These are phyloP conservation scores for Lagenidium sp. DNA, from an alignment of 352 stramenopile species.

Conservation along the genomic window DNA sequence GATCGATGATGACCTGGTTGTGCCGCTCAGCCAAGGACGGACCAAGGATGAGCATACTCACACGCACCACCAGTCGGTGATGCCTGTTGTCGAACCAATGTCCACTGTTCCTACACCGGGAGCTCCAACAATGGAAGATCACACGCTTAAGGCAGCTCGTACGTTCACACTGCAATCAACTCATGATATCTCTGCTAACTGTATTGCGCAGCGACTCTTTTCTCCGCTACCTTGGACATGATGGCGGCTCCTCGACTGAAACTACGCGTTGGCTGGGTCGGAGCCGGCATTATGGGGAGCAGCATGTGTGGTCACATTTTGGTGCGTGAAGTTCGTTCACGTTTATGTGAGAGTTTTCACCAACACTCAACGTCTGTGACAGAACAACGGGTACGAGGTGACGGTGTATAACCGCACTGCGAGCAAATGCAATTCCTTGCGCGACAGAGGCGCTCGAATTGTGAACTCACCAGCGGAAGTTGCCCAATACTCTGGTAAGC, in stretches of 20 bases:
- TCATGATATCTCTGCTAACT: too few species aligned
- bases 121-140: conserved; percentile 37
- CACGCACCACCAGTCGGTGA: conserved; percentile 1
- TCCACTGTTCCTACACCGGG: conserved; percentile 12
- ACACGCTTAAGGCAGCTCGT: conserved; percentile 24
- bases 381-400: conserved; percentile 79
- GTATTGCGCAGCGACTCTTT: conserved; percentile 47
- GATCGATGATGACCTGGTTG: conserved; percentile 71
- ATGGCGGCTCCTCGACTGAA: conserved; percentile 49
- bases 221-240: conserved; percentile 44
- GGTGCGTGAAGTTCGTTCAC: too few species aligned
- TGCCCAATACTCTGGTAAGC: conserved; percentile 52
- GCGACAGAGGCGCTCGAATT: conserved; percentile 69
- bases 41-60: conserved; percentile 35
- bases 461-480: conserved; percentile 71
- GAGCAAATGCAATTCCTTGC: conserved; percentile 69
- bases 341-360: too few species aligned
- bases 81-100: conserved; percentile 5
- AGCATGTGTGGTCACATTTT: conserved; percentile 87
- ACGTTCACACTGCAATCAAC: background rate
- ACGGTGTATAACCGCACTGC: conserved; percentile 82
- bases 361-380: too few species aligned
- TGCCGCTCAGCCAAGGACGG: conserved; percentile 27
- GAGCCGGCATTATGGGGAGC: conserved; percentile 82
- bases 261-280: conserved; percentile 80